Evolutionary conservation across 306 rosid genomes (phyloP), one percentile per base, ranked within the genome.

Genomic region (Citrullus mucosospermus): DNA sequence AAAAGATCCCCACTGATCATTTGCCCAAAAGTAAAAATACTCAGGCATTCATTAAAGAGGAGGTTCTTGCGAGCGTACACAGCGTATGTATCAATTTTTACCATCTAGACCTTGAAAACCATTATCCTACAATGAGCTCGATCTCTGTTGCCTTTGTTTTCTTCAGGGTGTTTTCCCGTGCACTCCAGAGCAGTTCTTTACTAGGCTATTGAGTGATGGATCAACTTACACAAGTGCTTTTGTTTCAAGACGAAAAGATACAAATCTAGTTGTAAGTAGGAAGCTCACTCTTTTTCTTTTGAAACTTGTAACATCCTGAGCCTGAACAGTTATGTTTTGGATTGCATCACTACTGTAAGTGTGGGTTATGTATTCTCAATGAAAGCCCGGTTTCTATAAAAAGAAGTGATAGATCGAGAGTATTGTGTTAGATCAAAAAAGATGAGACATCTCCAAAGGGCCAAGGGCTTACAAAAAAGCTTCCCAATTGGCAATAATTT

Each of bases 201-300:
- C 86, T 81, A 78, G 87, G 17, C 76, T 92, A 79, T 84, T 95
- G 84, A 86, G 68, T 79, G 93, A 92, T 76, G 90, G 65, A 70
- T 92, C 99, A 78, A 88, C 73, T 62, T 91, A 86, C 80, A 91
- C 89, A 36, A 86, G 81, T 76, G 85, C 87, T 85, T 89, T 91
- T 63, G 93, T 96, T 44, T 78, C 89, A 17, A 85, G 81, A 50
- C 87, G 99, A 54, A 95, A 95, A 77, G 99, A 92, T 81, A 89
- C 96, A 59, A 87, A 91, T 88, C 92, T 95, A 78, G 85, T 88
- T 85, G 99, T 95, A 88, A 92, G 97, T 88, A 79, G 6, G 13
- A 76, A 32, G 9, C 81, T 41, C 57, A 6, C 78, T 71, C 77
- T 22, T 20, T 36, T 74, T 15, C 8, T 34, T 75, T 18, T 28